Conservation (phyloP, 2,329 filamentous ascomycete genomes). For the Ceratocystis ficicola region DNA sequence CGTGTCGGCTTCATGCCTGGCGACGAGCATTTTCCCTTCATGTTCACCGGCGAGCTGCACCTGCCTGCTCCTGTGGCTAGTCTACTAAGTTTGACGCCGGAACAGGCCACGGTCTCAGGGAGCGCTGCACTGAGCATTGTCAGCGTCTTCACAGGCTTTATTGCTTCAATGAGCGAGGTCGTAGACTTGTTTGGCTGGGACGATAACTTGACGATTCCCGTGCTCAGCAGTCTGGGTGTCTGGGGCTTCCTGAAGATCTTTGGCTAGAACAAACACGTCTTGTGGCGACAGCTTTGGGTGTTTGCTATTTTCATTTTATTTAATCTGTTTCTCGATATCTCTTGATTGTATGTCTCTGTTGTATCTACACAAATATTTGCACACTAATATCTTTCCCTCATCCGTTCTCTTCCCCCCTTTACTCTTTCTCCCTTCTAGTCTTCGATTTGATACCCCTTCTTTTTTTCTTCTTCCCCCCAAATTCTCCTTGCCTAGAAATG, state of each 20-base stretch:
- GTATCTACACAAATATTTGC: slow-evolving; percentile 6
- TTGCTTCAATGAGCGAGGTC: slow-evolving; percentile 79
- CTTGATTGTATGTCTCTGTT: not conserved
- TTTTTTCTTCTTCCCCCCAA: not conserved
- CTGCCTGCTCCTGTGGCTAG: slow-evolving; percentile 50
- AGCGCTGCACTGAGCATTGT: slow-evolving; percentile 63
- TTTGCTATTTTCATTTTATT: not conserved
- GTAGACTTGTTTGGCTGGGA: slow-evolving; percentile 90
- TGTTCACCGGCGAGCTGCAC: slow-evolving; percentile 67
- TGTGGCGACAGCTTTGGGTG: not conserved
- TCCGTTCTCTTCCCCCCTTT: not conserved
- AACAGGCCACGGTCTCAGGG: slow-evolving; percentile 53
- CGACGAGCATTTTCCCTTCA: slow-evolving; percentile 58
- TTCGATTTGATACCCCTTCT: slow-evolving; percentile 1
- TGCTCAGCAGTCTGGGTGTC: slow-evolving; percentile 76
- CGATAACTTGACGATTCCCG: slow-evolving; percentile 93
- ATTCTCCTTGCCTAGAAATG: not conserved
- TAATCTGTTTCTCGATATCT: slow-evolving; percentile 6
- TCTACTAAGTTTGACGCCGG: slow-evolving; percentile 47
- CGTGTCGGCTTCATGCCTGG: slow-evolving; percentile 52
- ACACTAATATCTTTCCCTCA: slow-evolving; percentile 1
- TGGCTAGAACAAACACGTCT: slow-evolving; percentile 36
- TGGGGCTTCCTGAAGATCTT: slow-evolving; percentile 88
- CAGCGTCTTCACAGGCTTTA: slow-evolving; percentile 76
- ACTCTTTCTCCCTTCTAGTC: not conserved